Base-by-base conservation (phyloP, 441 rosid species). In the Capsella rubella region DNA sequence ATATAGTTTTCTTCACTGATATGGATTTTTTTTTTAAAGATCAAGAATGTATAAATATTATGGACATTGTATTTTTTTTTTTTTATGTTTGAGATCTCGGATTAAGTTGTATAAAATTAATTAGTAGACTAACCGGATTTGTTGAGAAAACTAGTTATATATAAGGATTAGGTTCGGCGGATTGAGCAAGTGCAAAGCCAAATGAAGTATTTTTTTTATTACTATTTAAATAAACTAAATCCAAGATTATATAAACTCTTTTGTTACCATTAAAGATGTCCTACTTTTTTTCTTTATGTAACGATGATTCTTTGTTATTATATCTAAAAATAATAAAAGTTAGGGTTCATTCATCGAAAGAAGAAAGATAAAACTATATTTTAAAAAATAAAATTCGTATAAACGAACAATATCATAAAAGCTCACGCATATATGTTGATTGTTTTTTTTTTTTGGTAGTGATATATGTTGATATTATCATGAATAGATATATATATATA, bases 111-210 rank as follows among this genome's bases (percentile, higher is more conserved):
- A 16, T 16, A 16, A 16, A 16, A 16, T 16, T 16, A 16, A 0
- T 47, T 64, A 55, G 6, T 40, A 42, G 2, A 52, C 21, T 31
- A 32, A 32, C 27, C 28, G 28, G 35, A 57, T 49, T 49, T 67
- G 18, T 60, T 32, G 8, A 52, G 8, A 59, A 51, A 52, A 54
- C 11, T 21, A 16, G n/a, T n/a, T n/a, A 16, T 16, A 16, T 16
- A 16, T 32, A 14, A 27, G 59, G 64, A 75, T 54, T 54, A 75
- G 66, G 71, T 75, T 75, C 45, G 46, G 74, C 29, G 45, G 64
- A 62, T 61, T 47, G n/a, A 69, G 18, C 14, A 69, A 54, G 16
- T 69, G 50, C 21, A 67, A 59, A 34, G 46, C 62, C 14, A 43
- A 32, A 67, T 40, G 29, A 40, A 66, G 54, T 39, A 31, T 40